A percentile compares a stretch with the other conserved stretches of the same genome.
Conservation (phyloP, 208 protist genomes). For the Trypanosoma scelopori region DNA sequence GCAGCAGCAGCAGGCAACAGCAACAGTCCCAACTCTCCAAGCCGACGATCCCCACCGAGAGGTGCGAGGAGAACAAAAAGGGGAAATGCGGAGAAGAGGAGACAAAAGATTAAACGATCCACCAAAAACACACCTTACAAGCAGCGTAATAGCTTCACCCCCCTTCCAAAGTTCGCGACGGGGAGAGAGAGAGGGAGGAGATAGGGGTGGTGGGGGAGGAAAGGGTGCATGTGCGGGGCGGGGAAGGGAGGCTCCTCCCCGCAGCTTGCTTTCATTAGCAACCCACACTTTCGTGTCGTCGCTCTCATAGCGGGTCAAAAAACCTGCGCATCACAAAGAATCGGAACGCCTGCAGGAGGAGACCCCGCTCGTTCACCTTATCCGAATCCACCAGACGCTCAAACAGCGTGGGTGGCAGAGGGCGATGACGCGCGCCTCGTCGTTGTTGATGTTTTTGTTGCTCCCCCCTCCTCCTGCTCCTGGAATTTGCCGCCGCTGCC, state of each 20-base stretch:
- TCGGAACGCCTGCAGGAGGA: constrained; percentile 82
- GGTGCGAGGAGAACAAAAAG: constrained; percentile 5
- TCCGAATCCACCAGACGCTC: constrained; percentile 75
- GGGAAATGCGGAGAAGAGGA: background rate
- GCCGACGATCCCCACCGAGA: background rate
- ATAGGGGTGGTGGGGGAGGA: too few species aligned
- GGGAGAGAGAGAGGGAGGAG: too few species aligned
- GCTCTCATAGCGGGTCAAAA: constrained; percentile 33
- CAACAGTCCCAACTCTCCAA: background rate
- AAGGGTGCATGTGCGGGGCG: too few species aligned
- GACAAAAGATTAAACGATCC: too few species aligned
- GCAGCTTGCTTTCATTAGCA: too few species aligned
- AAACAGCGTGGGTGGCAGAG: constrained; percentile 50
- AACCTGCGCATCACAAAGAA: constrained; percentile 80
- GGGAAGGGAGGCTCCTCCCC: too few species aligned
- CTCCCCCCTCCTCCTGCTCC: constrained; percentile 7
- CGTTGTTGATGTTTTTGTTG: background rate
- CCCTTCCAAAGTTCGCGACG: too few species aligned
- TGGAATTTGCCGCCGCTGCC: background rate
- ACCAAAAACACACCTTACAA: too few species aligned
- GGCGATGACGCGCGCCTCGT: too few species aligned
- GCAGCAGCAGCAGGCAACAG: too few species aligned
- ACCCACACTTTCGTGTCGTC: background rate
- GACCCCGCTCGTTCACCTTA: constrained; percentile 57
- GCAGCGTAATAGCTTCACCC: too few species aligned